Evolutionary conservation across 2,329 filamentous ascomycete genomes (phyloP).

Genomic region (Sporothrix protearum): DNA sequence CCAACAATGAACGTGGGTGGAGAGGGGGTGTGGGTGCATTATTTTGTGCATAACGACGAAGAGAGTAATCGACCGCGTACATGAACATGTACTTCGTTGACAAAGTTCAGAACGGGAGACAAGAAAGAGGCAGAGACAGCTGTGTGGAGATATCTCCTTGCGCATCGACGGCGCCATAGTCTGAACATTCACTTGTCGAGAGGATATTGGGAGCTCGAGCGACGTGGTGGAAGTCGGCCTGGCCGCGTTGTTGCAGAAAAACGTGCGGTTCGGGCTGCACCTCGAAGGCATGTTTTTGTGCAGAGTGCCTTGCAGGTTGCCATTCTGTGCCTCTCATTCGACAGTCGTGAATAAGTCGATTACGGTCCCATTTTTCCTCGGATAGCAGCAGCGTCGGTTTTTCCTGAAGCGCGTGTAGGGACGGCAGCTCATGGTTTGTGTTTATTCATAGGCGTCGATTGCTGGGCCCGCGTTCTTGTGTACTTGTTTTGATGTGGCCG

Average conservation of each 20-base stretch:
- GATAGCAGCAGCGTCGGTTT: slow-evolving; percentile 1
- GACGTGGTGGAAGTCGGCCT: neutral
- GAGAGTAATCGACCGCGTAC: neutral
- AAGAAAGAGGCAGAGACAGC: neutral
- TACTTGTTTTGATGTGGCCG: neutral
- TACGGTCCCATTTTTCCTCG: slow-evolving; percentile 2
- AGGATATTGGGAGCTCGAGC: neutral
- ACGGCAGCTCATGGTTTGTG: neutral
- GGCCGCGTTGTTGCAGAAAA: neutral
- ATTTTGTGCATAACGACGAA: neutral
- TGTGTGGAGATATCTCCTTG: neutral
- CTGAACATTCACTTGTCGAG: neutral
- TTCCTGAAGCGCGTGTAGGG: neutral
- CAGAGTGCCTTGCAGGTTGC: slow-evolving; percentile 3
- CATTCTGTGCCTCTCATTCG: neutral
- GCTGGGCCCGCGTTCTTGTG: neutral
- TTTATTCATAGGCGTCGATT: neutral
- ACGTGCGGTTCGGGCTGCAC: neutral
- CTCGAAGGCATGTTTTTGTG: neutral
- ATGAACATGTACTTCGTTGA: too few relatives aligned
- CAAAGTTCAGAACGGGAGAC: neutral
- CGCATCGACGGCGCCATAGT: neutral
- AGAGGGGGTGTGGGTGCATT: neutral
- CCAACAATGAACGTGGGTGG: neutral
- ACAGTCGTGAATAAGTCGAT: neutral